Evolutionary conservation across 2,329 filamentous ascomycete species (phyloP), one percentile per base, ranked within the genome.

Genomic region (Furcasterigmium furcatum): DNA sequence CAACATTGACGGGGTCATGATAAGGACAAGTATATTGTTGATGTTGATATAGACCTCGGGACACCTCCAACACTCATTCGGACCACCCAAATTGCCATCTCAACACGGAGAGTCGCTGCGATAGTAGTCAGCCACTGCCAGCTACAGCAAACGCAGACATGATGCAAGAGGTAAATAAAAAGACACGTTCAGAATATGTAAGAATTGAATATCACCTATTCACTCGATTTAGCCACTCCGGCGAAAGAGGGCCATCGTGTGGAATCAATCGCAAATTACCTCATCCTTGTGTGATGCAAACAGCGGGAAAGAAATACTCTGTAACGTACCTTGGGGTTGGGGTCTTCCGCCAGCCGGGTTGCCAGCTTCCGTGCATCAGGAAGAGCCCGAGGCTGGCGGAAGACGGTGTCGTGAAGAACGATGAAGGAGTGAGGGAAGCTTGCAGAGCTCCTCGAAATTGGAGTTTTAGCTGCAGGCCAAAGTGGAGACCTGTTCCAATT

Each of bases 231-330:
- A 79, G 85, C 87, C 76, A 79, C 88, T 83, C 91, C 82, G 91
- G 91, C 91, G 87, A 71, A 66, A 86, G 90, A 83, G 87, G 74
- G 78, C 89, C 90, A 91, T 82, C 83, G 74, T 69, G 69, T 68
- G 73, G 77, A 80, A 87, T 96, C 91, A 95, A 92, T 92, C 91
- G 91, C 91, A 96, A 96, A 96, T 96, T 89, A 67, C 88, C 76
- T 87, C 91, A 95, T 96, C 91, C 88, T 86, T 56, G 58, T 58
- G 65, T 43, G 20, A 24, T 27, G 36, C 48, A 51, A 46, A 30
- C 47, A 36, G 24, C 12, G 38, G 36, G 5, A 45, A 46, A 40
- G 14, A 46, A 44, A 25, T 50, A 43, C 16, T 22, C 30, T 10
- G 9, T 32, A 30, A 55, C 54, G 51, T 56, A 59, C 54, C 60